phyloP scores from a whole-genome alignment of 495 filamentous ascomycete species.

The Pyrenula aspistea region DNA sequence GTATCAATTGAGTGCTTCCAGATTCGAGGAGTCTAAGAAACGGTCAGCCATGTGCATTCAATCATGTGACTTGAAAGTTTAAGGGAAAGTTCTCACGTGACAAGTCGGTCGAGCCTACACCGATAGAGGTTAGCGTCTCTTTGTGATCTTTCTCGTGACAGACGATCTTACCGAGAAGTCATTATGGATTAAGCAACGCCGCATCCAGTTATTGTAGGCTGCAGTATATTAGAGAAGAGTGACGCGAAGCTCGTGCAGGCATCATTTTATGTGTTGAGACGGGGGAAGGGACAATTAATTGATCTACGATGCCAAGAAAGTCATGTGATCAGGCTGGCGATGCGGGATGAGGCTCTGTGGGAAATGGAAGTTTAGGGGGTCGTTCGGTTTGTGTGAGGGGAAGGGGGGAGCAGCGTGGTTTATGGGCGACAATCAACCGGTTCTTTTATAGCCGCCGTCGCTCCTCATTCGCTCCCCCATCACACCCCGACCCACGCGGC shows the following conservation, averaged over 20 bases:
- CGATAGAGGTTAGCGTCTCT: conserved; percentile 19
- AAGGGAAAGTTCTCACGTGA: conserved; percentile 60
- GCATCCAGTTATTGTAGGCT: not conserved
- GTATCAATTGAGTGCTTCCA: conserved; percentile 85
- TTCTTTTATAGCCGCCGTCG: not conserved
- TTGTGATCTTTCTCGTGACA: not conserved
- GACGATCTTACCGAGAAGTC: not conserved
- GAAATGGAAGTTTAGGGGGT: not conserved
- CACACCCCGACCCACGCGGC: too few species aligned
- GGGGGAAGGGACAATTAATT: too few species aligned
- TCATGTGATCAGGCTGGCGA: not conserved
- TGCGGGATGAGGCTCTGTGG: not conserved
- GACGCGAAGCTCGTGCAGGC: too few species aligned
- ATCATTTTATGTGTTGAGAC: too few species aligned
- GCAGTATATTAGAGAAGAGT: too few species aligned
- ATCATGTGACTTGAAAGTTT: conserved; percentile 3
- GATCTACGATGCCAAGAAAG: too few species aligned
- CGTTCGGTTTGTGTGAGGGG: not conserved
- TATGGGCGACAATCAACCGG: not conserved
- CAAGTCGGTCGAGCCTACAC: conserved; percentile 73
- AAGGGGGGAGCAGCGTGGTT: not conserved
- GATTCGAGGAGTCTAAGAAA: conserved; percentile 75
- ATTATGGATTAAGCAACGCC: not conserved
- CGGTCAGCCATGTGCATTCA: conserved; percentile 16
- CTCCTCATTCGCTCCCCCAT: not conserved